phyloP scores from a whole-genome alignment of 2,329 filamentous ascomycete species.

The Ceratocystiopsis minuta region DNA sequence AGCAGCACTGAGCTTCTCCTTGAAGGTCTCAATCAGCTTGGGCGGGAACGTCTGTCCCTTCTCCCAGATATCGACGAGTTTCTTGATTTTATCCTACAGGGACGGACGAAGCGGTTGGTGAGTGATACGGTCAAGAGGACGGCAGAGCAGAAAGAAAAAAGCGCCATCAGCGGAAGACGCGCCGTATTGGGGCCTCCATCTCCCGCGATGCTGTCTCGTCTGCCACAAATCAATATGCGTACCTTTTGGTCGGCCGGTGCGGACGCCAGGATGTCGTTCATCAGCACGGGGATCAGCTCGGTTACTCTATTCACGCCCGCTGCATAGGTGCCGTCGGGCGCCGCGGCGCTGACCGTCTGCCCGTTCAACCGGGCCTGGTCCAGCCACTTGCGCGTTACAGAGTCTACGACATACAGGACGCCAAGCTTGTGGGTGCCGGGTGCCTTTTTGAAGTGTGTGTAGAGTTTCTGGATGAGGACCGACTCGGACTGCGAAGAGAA shows the following conservation, averaged over 20 bases:
- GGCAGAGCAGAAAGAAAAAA: too few species aligned
- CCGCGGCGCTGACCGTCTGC: slow-evolving; percentile 63
- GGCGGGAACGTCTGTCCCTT: slow-evolving; percentile 80
- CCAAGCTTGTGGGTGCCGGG: slow-evolving; percentile 92
- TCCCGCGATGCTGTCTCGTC: too few species aligned
- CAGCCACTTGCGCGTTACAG: slow-evolving; percentile 96
- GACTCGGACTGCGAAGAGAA: slow-evolving; percentile 56
- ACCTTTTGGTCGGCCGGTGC: slow-evolving; percentile 94
- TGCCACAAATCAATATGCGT: slow-evolving; percentile 28
- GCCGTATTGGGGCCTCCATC: too few species aligned
- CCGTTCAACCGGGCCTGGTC: slow-evolving; percentile 79
- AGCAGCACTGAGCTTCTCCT: slow-evolving; percentile 53
- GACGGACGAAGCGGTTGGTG: slow-evolving; percentile 18
- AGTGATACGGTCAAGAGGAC: slow-evolving; percentile 11
- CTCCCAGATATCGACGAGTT: slow-evolving; percentile 95
- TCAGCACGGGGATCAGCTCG: slow-evolving; percentile 79
- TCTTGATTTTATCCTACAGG: slow-evolving; percentile 83
- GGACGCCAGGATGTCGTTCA: slow-evolving; percentile 84
- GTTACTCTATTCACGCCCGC: slow-evolving; percentile 93
- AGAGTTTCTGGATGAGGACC: slow-evolving; percentile 87
- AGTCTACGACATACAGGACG: slow-evolving; percentile 99
- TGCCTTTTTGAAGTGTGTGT: slow-evolving; percentile 91
- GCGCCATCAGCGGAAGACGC: too few species aligned
- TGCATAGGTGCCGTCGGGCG: slow-evolving; percentile 81
- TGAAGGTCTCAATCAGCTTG: slow-evolving; percentile 64